Conservation (phyloP, 148 eudicot species). For the Camellia granthamiana region DNA sequence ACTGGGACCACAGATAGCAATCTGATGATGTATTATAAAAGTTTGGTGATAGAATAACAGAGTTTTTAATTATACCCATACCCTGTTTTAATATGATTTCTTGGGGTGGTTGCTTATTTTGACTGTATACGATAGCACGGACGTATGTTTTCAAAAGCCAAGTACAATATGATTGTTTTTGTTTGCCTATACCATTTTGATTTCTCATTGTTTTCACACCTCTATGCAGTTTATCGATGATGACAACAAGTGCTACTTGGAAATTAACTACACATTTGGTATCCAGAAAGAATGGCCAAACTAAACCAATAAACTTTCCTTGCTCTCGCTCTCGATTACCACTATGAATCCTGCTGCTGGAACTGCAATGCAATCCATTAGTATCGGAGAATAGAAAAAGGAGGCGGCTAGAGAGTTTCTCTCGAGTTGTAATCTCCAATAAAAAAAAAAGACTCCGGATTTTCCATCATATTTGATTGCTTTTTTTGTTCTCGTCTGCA, state of each 20-base stretch:
- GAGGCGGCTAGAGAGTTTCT: neutral
- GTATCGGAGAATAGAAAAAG: neutral
- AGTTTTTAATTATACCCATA: too few species aligned
- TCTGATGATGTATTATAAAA: neutral
- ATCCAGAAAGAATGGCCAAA: slow-evolving; percentile 60
- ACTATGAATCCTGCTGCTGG: neutral
- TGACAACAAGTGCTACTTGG: slow-evolving; percentile 69
- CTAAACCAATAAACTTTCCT: neutral
- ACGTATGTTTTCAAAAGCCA: neutral
- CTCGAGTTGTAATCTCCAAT: neutral
- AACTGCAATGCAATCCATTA: neutral
- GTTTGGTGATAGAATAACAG: neutral
- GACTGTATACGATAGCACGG: neutral
- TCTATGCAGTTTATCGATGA: slow-evolving; percentile 57
- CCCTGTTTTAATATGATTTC: neutral
- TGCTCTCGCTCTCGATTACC: neutral
- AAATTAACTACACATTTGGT: slow-evolving; percentile 61
- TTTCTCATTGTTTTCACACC: neutral
- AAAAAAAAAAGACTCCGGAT: neutral
- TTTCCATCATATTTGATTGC: slow-evolving; percentile 7
- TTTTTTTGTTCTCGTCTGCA: neutral
- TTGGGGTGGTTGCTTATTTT: neutral
- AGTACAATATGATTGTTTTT: neutral
- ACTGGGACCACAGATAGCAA: neutral
- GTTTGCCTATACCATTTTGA: neutral